phyloP scores from a whole-genome alignment of 495 filamentous ascomycete genomes.

The Thozetella sp. region DNA sequence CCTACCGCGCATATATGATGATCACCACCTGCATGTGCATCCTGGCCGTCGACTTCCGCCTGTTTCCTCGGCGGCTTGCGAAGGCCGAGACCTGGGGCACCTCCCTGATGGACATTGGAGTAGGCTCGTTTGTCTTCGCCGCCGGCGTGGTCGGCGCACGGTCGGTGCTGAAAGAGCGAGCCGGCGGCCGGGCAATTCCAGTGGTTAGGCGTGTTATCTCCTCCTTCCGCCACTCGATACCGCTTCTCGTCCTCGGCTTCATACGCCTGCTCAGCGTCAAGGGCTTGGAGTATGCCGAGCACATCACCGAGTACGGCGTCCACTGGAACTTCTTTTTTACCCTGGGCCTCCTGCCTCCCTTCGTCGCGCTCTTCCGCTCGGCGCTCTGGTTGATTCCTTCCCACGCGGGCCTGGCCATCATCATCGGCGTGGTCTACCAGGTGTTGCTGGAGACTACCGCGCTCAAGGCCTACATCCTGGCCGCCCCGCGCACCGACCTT shows the following conservation, averaged over 20 bases:
- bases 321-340: conserved; percentile 99
- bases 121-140: conserved; percentile 97
- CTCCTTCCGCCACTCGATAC: conserved; percentile 78
- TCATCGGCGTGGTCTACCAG: conserved; percentile 70
- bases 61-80: conserved; percentile 92
- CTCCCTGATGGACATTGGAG: conserved; percentile 96
- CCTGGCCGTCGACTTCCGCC: conserved; percentile 92
- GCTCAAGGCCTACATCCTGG: conserved; percentile 81
- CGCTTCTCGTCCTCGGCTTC: conserved; percentile 79
- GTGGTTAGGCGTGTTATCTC: conserved; percentile 56
- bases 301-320: conserved; percentile 96
- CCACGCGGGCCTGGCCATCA: conserved; percentile 69
- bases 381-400: conserved; percentile 63
- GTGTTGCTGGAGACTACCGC: conserved; percentile 72
- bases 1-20: conserved; percentile 89
- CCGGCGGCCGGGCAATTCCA: conserved; percentile 44
- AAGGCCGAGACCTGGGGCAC: conserved; percentile 99
- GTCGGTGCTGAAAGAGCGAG: conserved; percentile 73
- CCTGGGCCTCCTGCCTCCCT: conserved; percentile 83
- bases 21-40: conserved; percentile 91
- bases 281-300: conserved; percentile 92
- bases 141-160: conserved; percentile 90
- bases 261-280: conserved; percentile 88
- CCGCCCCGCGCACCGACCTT: conserved; percentile 75
- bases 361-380: conserved; percentile 83